Evolutionary conservation across 108 stramenopile species (phyloP), one percentile per base, ranked within the genome.

Genomic region (Cyclotella atomus): DNA sequence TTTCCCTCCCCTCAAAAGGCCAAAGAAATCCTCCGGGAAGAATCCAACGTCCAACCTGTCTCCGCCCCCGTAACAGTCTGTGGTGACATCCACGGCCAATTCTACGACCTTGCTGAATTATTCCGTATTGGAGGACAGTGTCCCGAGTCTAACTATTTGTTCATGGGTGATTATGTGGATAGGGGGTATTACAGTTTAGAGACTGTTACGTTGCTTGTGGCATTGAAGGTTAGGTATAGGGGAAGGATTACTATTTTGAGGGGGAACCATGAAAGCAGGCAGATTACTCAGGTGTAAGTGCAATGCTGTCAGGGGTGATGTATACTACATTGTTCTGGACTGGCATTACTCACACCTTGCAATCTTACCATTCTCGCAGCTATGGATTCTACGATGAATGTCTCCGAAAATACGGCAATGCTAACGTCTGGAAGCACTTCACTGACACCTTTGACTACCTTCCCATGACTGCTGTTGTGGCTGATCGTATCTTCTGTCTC

Each of bases 361-460:
- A n/a, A n/a, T n/a, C n/a, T n/a, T n/a, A n/a, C n/a, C n/a, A n/a
- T n/a, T n/a, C n/a, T n/a, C n/a, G n/a, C n/a, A n/a, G n/a, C n/a
- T n/a, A 99, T 79, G 99, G 99, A 19, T 99, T 99, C 78, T 98
- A 98, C 75, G 99, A 98, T 63, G 99, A 99, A 87, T 98, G 98
- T 76, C 89, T 98, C 12, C 85, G 98, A 66, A 99, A 99, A 79
- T 99, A 99, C 70, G 99, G 98, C 24, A 88, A 81, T 60, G 97
- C 96, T n/a, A 98, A 96, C 62, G 97, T 99, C 27, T 99, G 98
- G 98, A 97, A 98, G 71, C 79, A 95, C 49, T 99, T 97, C 73
- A 98, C 97, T 9, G 97, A 97, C 81, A 67, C 97, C 24, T 99
- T 99, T 79, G 97, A 99, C 80, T 97, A 97, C 83, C 90, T 99